Conservation (phyloP, 352 stramenopile species). For the Phytophthora europaea region DNA sequence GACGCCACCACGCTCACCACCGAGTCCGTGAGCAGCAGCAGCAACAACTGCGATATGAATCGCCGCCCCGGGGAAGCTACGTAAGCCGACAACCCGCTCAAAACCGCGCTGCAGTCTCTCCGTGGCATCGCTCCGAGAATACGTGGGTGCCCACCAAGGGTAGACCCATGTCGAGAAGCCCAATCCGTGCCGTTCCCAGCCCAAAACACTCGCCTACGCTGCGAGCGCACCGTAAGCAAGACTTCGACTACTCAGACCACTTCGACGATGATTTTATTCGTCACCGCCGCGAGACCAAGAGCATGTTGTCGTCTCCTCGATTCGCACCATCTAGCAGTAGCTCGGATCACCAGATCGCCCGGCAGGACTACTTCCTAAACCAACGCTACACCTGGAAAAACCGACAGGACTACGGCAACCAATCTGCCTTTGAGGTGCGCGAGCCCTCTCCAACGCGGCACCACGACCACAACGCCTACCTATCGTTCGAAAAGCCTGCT, state of each 20-base stretch:
- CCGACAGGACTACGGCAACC: conserved; percentile 10
- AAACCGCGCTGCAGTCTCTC: conserved; percentile 12
- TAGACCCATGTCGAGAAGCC: conserved; percentile 17
- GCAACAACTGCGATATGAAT: conserved; percentile 15
- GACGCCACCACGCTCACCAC: conserved; percentile 27
- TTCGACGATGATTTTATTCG: conserved; percentile 14
- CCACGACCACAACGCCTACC: background rate
- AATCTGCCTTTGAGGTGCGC: conserved; percentile 16
- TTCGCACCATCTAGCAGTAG: conserved; percentile 11
- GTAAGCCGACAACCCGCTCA: conserved; percentile 6
- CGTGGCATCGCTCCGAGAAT: conserved; percentile 30
- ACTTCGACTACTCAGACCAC: conserved; percentile 8
- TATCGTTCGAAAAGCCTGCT: conserved; percentile 10
- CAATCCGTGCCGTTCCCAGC: conserved; percentile 6
- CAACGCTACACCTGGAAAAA: conserved; percentile 23
- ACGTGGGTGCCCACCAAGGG: conserved; percentile 12
- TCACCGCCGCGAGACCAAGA: conserved; percentile 12
- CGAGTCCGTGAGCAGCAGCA: conserved; percentile 20
- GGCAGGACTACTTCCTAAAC: conserved; percentile 14
- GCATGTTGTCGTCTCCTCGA: background rate
- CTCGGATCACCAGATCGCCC: conserved; percentile 12
- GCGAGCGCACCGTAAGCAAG: conserved; percentile 18
- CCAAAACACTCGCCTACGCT: conserved; percentile 6
- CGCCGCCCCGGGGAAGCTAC: conserved; percentile 17
- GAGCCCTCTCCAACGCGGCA: conserved; percentile 16